phyloP scores from a whole-genome alignment of 2,329 filamentous ascomycete genomes.

The Paecilomyces variotii region DNA sequence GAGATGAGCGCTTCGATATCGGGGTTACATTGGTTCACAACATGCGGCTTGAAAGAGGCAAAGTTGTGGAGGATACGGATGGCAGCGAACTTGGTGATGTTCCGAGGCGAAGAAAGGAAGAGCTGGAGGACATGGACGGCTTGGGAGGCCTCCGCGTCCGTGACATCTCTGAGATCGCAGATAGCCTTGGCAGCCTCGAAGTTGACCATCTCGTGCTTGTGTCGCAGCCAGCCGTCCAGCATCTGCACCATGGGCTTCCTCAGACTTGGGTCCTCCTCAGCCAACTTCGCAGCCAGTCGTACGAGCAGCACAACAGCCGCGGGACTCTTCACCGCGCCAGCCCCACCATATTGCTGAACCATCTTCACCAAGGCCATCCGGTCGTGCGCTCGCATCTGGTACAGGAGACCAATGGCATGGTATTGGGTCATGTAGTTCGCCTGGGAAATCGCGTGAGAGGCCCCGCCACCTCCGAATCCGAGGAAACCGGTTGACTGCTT shows the following conservation, averaged over 20 bases:
- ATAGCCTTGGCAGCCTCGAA: constrained; percentile 98
- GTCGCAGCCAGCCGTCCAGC: constrained; percentile 89
- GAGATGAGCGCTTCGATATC: constrained; percentile 96
- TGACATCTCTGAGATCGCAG: constrained; percentile 87
- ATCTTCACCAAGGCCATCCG: constrained; percentile 99
- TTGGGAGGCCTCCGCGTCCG: constrained; percentile 82
- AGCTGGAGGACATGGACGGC: constrained; percentile 92
- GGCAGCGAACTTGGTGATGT: constrained; percentile 94
- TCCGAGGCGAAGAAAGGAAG: constrained; percentile 89
- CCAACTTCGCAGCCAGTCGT: constrained; percentile 82
- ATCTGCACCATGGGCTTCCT: constrained; percentile 96
- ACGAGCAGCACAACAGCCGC: constrained; percentile 90
- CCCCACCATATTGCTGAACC: constrained; percentile 96
- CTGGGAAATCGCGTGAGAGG: constrained; percentile 63
- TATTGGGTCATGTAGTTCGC: constrained; percentile 98
- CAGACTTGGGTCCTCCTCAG: constrained; percentile 82
- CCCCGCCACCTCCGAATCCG: constrained; percentile 73
- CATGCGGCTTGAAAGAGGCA: constrained; percentile 89
- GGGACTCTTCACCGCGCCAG: constrained; percentile 89
- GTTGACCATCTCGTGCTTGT: constrained; percentile 99
- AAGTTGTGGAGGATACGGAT: constrained; percentile 95
- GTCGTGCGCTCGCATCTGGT: constrained; percentile 96
- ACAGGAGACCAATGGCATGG: constrained; percentile 92
- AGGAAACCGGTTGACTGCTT: constrained; percentile 89
- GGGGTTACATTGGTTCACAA: constrained; percentile 88